phyloP scores from a whole-genome alignment of 148 eudicot species.

The Rhododendron molle region DNA sequence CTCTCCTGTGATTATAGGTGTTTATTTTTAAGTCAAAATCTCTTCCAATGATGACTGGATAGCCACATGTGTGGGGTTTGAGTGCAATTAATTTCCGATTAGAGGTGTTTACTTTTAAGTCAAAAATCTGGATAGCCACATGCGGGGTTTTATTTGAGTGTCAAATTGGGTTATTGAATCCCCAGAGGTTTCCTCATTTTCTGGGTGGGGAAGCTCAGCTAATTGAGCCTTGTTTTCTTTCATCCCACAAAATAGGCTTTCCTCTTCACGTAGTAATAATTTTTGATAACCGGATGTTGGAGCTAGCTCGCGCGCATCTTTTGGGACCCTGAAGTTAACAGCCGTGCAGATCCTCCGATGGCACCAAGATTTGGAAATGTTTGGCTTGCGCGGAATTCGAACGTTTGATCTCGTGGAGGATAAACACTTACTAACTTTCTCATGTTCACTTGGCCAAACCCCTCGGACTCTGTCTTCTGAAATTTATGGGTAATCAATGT shows the following conservation, averaged over 20 bases:
- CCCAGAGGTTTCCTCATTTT: neutral
- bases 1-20: too few species aligned
- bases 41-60: too few species aligned
- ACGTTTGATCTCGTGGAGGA: too few species aligned
- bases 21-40: too few species aligned
- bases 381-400: too few species aligned
- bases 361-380: too few species aligned
- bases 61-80: neutral
- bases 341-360: rapidly evolving
- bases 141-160: neutral
- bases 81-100: neutral
- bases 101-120: neutral
- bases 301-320: neutral
- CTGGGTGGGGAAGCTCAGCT: slow-evolving; percentile 6
- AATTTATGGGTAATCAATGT: neutral
- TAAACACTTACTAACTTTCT: too few species aligned
- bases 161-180: neutral
- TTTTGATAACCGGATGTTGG: neutral
- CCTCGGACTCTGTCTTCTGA: neutral
- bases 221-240: neutral
- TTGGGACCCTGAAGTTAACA: neutral
- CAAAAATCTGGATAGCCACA: neutral
- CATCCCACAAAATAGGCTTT: neutral
- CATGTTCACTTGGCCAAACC: neutral
- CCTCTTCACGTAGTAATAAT: neutral